phyloP scores from a whole-genome alignment of 495 filamentous ascomycete genomes.

The Haplographium delicatum region DNA sequence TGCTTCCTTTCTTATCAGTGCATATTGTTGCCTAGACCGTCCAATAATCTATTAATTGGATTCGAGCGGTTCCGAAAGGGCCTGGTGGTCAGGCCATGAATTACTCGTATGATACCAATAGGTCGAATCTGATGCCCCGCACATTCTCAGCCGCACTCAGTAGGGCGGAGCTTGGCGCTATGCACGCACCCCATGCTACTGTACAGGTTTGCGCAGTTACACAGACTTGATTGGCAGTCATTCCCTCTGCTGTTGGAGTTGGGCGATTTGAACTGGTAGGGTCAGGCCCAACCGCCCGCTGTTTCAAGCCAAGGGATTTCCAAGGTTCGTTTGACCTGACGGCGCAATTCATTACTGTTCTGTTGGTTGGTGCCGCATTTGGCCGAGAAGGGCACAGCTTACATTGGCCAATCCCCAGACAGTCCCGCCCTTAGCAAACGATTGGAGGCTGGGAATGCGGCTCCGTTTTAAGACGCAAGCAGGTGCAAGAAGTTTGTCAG shows the following conservation, averaged over 20 bases:
- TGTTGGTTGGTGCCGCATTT: constrained; percentile 20
- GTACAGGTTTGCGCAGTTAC: too few relatives aligned
- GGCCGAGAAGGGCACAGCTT: not conserved
- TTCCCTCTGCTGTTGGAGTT: too few relatives aligned
- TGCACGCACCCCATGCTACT: too few relatives aligned
- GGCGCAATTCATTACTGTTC: constrained; percentile 17
- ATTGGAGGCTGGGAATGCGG: constrained; percentile 10
- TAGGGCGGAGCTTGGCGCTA: not conserved
- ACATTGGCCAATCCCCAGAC: constrained; percentile 13
- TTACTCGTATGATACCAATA: too few relatives aligned
- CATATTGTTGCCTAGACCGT: constrained; percentile 19
- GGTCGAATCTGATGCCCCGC: not conserved
- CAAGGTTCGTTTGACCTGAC: constrained; percentile 5
- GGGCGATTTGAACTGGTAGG: too few relatives aligned
- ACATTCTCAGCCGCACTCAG: not conserved
- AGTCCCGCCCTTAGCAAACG: not conserved
- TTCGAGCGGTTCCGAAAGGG: constrained; percentile 9
- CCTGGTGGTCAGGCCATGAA: too few relatives aligned
- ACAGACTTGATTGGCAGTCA: too few relatives aligned
- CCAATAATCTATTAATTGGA: constrained; percentile 11
- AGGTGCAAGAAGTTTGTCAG: not conserved
- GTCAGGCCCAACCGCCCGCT: constrained; percentile 4
- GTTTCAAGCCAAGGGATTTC: not conserved
- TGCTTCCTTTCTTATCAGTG: constrained; percentile 20
- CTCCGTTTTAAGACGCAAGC: constrained; percentile 9